Evolutionary conservation across 2,329 filamentous ascomycete species (phyloP).

Genomic region (Microdochium trichocladiopsis): DNA sequence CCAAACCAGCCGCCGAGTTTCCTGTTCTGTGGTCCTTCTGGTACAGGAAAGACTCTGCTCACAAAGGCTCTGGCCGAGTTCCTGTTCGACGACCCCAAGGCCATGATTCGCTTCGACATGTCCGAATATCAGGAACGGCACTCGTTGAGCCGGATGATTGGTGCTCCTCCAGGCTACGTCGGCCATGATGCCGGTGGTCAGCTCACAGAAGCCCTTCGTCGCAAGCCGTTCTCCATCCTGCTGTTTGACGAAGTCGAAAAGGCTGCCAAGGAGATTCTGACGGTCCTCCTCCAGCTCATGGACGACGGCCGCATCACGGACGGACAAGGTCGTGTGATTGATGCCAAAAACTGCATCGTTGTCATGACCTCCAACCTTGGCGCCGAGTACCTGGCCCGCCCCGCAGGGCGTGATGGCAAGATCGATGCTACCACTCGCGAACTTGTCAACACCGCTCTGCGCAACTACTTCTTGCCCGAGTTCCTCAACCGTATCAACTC

Average conservation of each 20-base stretch:
- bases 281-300: conserved; percentile 97
- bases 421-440: conserved; percentile 83
- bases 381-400: conserved; percentile 83
- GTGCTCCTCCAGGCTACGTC: conserved; percentile 92
- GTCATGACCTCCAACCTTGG: conserved; percentile 99
- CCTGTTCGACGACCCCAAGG: conserved; percentile 91
- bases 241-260: conserved; percentile 99
- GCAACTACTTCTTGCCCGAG: conserved; percentile 95
- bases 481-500: conserved; percentile 98
- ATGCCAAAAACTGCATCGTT: conserved; percentile 96
- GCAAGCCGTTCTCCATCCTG: conserved; percentile 94
- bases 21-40: conserved; percentile 96
- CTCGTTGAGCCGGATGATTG: conserved; percentile 93
- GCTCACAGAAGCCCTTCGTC: conserved; percentile 87
- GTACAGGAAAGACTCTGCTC: conserved; percentile 94
- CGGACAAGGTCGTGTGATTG: conserved; percentile 88
- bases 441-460: conserved; percentile 82
- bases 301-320: conserved; percentile 98
- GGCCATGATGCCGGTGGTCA: conserved; percentile 95
- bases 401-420: conserved; percentile 68
- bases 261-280: conserved; percentile 94
- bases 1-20: conserved; percentile 97
- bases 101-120: conserved; percentile 99
- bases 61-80: conserved; percentile 98
- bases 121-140: conserved; percentile 98